Evolutionary conservation across 441 rosid genomes (phyloP).

Genomic region (Pelargonium fulgidum): DNA sequence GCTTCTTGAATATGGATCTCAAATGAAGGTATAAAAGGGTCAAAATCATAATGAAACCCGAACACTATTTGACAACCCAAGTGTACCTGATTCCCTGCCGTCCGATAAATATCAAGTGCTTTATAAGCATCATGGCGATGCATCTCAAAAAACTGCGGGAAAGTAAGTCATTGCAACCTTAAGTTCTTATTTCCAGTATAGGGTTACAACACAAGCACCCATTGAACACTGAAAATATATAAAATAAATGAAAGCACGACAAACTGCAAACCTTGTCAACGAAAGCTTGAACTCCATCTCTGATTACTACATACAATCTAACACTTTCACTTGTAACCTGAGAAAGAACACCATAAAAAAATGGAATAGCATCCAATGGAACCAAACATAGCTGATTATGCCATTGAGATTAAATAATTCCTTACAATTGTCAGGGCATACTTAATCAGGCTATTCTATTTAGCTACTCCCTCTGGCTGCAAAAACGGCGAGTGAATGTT

Average conservation of each 20-base stretch:
- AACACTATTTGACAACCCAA: neutral
- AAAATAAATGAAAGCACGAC: neutral
- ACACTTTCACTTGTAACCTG: conserved; percentile 46
- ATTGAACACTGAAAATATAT: neutral
- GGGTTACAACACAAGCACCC: neutral
- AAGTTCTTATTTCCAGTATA: neutral
- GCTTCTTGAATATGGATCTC: neutral
- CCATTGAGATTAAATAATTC: conserved; percentile 3
- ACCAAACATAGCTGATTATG: neutral
- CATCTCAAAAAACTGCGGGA: conserved; percentile 47
- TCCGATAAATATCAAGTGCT: conserved; percentile 43
- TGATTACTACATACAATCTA: conserved; percentile 37
- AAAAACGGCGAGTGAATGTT: conserved; percentile 11
- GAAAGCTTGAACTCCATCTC: conserved; percentile 39
- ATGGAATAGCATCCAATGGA: conserved; percentile 1
- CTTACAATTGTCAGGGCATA: conserved; percentile 46
- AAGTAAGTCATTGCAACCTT: neutral
- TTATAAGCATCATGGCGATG: conserved; percentile 35
- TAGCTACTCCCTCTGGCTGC: conserved; percentile 52
- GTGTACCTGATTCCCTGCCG: conserved; percentile 40
- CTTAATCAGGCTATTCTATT: conserved; percentile 34
- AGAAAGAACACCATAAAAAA: conserved; percentile 7
- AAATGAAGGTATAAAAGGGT: neutral
- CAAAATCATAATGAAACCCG: neutral
- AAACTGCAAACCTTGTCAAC: conserved; percentile 40